Percentiles rank a stretch among this genome's conserved stretches.
Evolutionary conservation across 1,284 basidiomycete genomes (phyloP).

Genomic region (Spongispora temasekensis): DNA sequence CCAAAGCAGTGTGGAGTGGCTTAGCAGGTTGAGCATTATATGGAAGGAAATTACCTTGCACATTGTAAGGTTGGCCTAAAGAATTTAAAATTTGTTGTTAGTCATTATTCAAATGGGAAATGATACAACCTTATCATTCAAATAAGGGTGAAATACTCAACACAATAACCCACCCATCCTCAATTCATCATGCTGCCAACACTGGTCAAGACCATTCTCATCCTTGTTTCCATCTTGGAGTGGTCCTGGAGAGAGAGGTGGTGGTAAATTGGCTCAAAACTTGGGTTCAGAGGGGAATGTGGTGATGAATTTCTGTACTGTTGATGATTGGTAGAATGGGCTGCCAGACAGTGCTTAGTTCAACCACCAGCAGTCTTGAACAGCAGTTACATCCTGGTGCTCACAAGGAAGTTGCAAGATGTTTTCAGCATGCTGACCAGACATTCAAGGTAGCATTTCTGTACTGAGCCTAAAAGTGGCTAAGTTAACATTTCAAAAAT

Average conservation of each 20-base stretch:
- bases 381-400: not conserved
- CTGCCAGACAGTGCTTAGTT: not conserved
- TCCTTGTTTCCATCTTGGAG: not conserved
- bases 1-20: not conserved
- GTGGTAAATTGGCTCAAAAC: not conserved
- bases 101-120: not conserved
- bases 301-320: not conserved
- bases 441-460: not conserved
- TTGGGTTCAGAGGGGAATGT: not conserved
- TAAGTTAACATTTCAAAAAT: not conserved
- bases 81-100: not conserved
- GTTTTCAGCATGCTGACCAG: not conserved
- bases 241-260: not conserved
- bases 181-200: not conserved
- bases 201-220: not conserved
- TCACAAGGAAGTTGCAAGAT: not conserved
- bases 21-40: not conserved
- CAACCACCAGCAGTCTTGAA: not conserved
- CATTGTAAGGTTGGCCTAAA: constrained; percentile 3
- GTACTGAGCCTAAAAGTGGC: not conserved
- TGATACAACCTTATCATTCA: not conserved
- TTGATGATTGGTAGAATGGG: not conserved
- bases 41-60: not conserved
- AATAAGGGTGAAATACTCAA: constrained; percentile 1
- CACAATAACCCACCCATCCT: not conserved